phyloP scores from a whole-genome alignment of 1,284 basidiomycete genomes.

The Ustilago trichophora region DNA sequence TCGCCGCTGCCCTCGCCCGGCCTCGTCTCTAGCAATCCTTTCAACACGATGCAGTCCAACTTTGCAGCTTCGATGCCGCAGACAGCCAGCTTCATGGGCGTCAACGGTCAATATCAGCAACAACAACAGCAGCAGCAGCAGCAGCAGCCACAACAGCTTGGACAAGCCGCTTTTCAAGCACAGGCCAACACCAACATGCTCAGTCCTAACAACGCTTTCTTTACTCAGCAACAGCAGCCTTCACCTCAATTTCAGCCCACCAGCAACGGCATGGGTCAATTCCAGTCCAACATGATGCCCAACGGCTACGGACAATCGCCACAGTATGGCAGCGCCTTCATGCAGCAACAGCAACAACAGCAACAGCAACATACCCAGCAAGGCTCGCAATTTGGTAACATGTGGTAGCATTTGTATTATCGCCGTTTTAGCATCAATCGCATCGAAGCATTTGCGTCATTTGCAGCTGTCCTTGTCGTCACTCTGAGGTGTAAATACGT shows the following conservation, averaged over 20 bases:
- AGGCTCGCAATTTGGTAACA: slow-evolving; percentile 21
- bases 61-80: slow-evolving; percentile 16
- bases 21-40: slow-evolving; percentile 19
- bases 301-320: slow-evolving; percentile 19
- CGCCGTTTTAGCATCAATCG: no score
- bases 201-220: slow-evolving; percentile 5
- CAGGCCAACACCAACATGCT: slow-evolving; percentile 8
- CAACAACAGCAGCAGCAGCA: slow-evolving; percentile 22
- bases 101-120: slow-evolving; percentile 11
- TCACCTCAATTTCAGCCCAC: slow-evolving; percentile 14
- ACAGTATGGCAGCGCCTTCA: slow-evolving; percentile 11
- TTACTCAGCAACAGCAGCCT: slow-evolving; percentile 11
- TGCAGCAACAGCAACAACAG: slow-evolving; percentile 30
- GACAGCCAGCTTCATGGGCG: background rate
- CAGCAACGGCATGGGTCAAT: background rate
- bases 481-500: no score
- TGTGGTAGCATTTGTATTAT: slow-evolving; percentile 41
- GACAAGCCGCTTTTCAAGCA: slow-evolving; percentile 23
- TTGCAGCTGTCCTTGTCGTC: no score
- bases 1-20: slow-evolving; percentile 30
- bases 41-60: slow-evolving; percentile 15
- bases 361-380: slow-evolving; percentile 38
- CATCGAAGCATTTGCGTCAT: no score
- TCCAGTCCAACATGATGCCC: slow-evolving; percentile 30
- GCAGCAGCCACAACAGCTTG: slow-evolving; percentile 26